A percentile compares a stretch with the other conserved stretches of the same genome.
These are phyloP conservation scores for Nectriaceae sp. DNA, from an alignment of 2,329 filamentous ascomycete species.

Conservation along the genomic window DNA sequence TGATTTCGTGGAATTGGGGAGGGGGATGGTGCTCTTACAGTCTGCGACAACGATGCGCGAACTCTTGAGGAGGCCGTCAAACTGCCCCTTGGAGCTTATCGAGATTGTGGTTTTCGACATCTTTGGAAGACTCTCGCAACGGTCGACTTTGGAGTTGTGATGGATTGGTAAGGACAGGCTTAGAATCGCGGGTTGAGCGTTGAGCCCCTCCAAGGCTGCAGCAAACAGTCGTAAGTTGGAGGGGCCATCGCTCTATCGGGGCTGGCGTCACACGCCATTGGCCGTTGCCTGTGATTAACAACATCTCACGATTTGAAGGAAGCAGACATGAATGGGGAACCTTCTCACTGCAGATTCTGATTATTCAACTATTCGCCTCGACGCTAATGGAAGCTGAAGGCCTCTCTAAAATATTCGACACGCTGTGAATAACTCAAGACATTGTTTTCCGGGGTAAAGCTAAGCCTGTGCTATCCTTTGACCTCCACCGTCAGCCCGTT, in stretches of 20 bases:
- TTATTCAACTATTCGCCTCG: too few species aligned
- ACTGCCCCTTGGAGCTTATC: constrained; percentile 58
- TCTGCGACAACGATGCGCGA: constrained; percentile 84
- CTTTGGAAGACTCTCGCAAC: constrained; percentile 18
- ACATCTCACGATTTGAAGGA: too few species aligned
- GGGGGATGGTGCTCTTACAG: constrained; percentile 61
- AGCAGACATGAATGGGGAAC: too few species aligned
- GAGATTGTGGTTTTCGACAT: constrained; percentile 33
- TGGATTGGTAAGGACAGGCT: constrained; percentile 22
- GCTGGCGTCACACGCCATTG: constrained; percentile 24
- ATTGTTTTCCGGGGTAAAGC: too few species aligned
- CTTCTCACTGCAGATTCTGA: too few species aligned
- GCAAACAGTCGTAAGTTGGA: constrained; percentile 7
- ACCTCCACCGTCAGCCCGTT: too few species aligned
- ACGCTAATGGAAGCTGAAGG: too few species aligned
- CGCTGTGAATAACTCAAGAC: too few species aligned
- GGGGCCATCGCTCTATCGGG: constrained; percentile 33
- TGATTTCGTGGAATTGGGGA: constrained; percentile 6
- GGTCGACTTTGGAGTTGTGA: constrained; percentile 21
- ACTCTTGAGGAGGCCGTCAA: constrained; percentile 66
- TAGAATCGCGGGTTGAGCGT: constrained; percentile 13
- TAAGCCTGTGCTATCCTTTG: too few species aligned
- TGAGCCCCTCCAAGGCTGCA: constrained; percentile 26
- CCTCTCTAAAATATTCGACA: too few species aligned
- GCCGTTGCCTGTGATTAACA: constrained; percentile 5